phyloP scores from a whole-genome alignment of 805 yeast species.

The Metschnikowia gruessii region DNA sequence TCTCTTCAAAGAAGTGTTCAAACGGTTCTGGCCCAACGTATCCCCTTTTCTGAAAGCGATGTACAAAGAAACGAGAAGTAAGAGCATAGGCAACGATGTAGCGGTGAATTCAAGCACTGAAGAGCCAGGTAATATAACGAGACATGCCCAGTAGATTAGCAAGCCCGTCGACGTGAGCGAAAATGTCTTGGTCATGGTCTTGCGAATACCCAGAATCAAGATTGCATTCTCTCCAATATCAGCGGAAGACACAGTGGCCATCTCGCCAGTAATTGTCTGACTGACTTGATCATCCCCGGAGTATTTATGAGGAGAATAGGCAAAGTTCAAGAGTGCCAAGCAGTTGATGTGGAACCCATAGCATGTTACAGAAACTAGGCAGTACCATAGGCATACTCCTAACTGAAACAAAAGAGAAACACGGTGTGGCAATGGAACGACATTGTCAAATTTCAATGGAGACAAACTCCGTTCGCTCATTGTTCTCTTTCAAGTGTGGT shows the following conservation, averaged over 20 bases:
- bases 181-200: constrained; percentile 28
- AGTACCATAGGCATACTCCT: constrained; percentile 55
- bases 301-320: constrained; percentile 40
- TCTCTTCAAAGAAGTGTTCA: constrained; percentile 50
- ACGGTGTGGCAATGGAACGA: constrained; percentile 42
- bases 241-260: constrained; percentile 30
- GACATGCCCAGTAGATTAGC: constrained; percentile 19
- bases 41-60: constrained; percentile 35
- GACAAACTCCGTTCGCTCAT: constrained; percentile 5
- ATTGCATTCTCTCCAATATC: constrained; percentile 30
- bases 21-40: constrained; percentile 40
- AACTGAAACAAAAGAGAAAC: constrained; percentile 47
- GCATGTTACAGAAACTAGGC: constrained; percentile 40
- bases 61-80: constrained; percentile 3
- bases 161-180: constrained; percentile 20
- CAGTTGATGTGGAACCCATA: constrained; percentile 43
- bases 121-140: constrained; percentile 4
- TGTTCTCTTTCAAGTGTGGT: neutral
- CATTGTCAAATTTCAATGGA: constrained; percentile 22
- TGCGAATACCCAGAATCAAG: constrained; percentile 35
- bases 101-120: constrained; percentile 1
- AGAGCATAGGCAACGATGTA: constrained; percentile 2
- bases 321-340: constrained; percentile 40
- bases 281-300: constrained; percentile 21
- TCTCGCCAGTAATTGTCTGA: constrained; percentile 29